phyloP scores from a whole-genome alignment of 2,329 filamentous ascomycete species.

The Nothophoma quercina region DNA sequence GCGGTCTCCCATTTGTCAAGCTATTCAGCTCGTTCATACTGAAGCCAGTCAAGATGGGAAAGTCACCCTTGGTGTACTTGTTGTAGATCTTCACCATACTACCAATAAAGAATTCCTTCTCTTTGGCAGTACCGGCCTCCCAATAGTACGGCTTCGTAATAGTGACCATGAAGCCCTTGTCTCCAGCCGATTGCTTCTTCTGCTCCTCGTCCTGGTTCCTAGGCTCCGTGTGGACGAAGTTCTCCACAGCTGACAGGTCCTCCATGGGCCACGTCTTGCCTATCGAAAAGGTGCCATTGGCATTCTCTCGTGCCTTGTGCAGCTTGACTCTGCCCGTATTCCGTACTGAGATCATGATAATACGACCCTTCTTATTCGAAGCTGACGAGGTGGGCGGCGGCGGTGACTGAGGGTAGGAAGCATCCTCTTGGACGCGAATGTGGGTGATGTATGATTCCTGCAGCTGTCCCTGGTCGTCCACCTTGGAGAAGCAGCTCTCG shows the following conservation, averaged over 20 bases:
- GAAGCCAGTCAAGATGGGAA: constrained; percentile 83
- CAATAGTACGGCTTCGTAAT: constrained; percentile 97
- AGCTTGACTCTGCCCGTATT: constrained; percentile 92
- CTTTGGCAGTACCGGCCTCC: constrained; percentile 90
- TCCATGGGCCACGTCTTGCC: constrained; percentile 98
- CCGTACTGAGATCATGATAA: constrained; percentile 92
- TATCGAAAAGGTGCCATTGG: constrained; percentile 92
- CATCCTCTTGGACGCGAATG: constrained; percentile 88
- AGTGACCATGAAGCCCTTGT: constrained; percentile 84
- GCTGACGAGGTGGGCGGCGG: constrained; percentile 79
- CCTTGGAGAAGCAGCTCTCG: constrained; percentile 92
- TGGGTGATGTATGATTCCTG: constrained; percentile 98
- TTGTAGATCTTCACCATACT: constrained; percentile 95
- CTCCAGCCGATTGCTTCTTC: constrained; percentile 77
- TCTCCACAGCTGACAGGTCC: constrained; percentile 83
- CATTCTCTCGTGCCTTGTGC: constrained; percentile 96
- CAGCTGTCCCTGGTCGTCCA: constrained; percentile 82
- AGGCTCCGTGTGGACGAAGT: constrained; percentile 71
- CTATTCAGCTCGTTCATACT: constrained; percentile 79
- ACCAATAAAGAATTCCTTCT: constrained; percentile 98
- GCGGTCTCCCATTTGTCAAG: constrained; percentile 65
- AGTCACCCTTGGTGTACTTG: constrained; percentile 79
- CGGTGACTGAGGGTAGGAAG: constrained; percentile 80
- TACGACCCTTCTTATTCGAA: constrained; percentile 82
- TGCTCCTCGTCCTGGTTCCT: constrained; percentile 67